phyloP scores from a whole-genome alignment of 106 monocot genomes.

The Dendrobium catenatum region DNA sequence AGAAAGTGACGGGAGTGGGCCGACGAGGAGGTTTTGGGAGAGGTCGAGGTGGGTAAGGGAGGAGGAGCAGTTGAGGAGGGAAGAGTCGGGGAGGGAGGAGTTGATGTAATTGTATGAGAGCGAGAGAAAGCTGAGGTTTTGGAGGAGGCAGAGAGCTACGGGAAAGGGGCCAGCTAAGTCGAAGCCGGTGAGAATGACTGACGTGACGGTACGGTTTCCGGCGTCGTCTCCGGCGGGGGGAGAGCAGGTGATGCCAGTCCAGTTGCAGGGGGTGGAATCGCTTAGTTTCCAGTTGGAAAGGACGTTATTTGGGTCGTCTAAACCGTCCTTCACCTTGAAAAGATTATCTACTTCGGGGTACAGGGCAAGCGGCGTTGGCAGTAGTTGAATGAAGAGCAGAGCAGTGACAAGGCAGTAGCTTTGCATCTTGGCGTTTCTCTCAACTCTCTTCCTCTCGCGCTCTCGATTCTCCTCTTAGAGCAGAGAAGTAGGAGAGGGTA shows the following conservation, averaged over 20 bases:
- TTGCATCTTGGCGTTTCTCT: conserved; percentile 2
- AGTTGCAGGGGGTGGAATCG: conserved; percentile 41
- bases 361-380: conserved; percentile 8
- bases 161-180: conserved; percentile 37
- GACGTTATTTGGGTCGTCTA: conserved; percentile 19
- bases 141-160: conserved; percentile 45
- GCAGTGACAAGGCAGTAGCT: background rate
- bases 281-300: conserved; percentile 34
- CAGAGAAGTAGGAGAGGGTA: background rate
- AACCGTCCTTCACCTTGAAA: conserved; percentile 22
- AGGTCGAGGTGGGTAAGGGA: conserved; percentile 54
- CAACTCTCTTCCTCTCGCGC: background rate
- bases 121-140: conserved; percentile 34
- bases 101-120: conserved; percentile 59
- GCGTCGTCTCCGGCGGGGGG: background rate
- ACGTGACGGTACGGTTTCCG: conserved; percentile 9
- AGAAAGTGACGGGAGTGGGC: conserved; percentile 36
- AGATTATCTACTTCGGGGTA: conserved; percentile 42
- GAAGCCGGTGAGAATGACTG: conserved; percentile 17
- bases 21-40: conserved; percentile 46
- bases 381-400: conserved; percentile 2
- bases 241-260: conserved; percentile 40
- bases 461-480: background rate
- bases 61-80: conserved; percentile 25
- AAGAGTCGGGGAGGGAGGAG: conserved; percentile 28